A percentile compares a stretch with the other conserved stretches of the same genome.
phyloP scores from a whole-genome alignment of 2,329 filamentous ascomycete genomes.

The Harringtonia lauricola region DNA sequence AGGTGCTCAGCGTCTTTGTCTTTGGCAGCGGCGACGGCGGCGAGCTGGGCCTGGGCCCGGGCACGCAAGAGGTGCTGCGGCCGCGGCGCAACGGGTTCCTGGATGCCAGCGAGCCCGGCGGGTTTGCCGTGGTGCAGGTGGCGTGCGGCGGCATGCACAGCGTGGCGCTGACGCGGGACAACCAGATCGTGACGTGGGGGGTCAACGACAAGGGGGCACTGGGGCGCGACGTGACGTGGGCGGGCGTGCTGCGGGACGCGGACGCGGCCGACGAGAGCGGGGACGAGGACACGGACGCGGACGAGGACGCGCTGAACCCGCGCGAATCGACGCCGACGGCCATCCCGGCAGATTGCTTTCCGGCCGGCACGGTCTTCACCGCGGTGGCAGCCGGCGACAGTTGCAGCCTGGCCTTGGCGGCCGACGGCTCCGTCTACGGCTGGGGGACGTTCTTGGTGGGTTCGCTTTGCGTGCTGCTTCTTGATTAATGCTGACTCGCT shows the following conservation, averaged over 20 bases:
- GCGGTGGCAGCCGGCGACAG: slow-evolving; percentile 60
- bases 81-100: slow-evolving; percentile 5
- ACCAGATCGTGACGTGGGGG: slow-evolving; percentile 58
- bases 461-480: neutral
- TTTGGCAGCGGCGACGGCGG: slow-evolving; percentile 7
- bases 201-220: slow-evolving; percentile 60
- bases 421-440: slow-evolving; percentile 61
- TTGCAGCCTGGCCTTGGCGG: slow-evolving; percentile 58
- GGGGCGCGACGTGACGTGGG: slow-evolving; percentile 47
- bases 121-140: slow-evolving; percentile 38
- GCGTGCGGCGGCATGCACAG: slow-evolving; percentile 59
- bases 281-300: slow-evolving; percentile 22
- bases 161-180: slow-evolving; percentile 52
- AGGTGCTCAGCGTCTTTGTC: slow-evolving; percentile 4
- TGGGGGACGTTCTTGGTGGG: slow-evolving; percentile 57
- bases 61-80: neutral
- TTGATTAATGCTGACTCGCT: too few species aligned
- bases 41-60: slow-evolving; percentile 8
- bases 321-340: slow-evolving; percentile 45
- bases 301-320: slow-evolving; percentile 40
- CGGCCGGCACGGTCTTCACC: slow-evolving; percentile 17
- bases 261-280: neutral
- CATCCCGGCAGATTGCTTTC: slow-evolving; percentile 38
- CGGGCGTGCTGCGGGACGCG: slow-evolving; percentile 18
- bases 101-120: neutral